Evolutionary conservation across 306 rosid genomes (phyloP).

Genomic region (Arachis stenosperma): DNA sequence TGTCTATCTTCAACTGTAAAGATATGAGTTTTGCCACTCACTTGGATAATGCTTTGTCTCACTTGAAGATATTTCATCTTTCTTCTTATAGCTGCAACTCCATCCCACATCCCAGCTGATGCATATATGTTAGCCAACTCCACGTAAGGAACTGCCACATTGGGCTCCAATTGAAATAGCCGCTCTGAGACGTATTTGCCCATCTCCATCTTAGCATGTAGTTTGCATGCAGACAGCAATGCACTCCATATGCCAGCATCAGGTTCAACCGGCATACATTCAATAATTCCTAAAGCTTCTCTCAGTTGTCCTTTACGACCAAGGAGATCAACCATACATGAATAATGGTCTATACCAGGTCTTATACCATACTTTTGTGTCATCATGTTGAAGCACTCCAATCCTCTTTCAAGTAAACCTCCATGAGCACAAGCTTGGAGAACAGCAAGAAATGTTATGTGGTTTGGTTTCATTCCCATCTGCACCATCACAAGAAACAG

Average conservation of each 20-base stretch:
- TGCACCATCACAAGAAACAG: slow-evolving; percentile 55
- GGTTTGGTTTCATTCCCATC: slow-evolving; percentile 60
- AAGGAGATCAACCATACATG: slow-evolving; percentile 67
- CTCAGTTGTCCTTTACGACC: slow-evolving; percentile 58
- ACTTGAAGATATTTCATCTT: slow-evolving; percentile 59
- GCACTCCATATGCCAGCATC: slow-evolving; percentile 74
- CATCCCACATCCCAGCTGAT: slow-evolving; percentile 66
- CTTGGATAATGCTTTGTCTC: slow-evolving; percentile 63
- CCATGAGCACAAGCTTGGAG: slow-evolving; percentile 80
- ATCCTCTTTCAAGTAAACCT: slow-evolving; percentile 69
- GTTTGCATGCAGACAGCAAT: slow-evolving; percentile 69
- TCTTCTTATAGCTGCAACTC: slow-evolving; percentile 60
- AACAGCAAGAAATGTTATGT: slow-evolving; percentile 67
- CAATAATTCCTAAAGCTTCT: slow-evolving; percentile 65
- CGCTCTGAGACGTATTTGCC: slow-evolving; percentile 48
- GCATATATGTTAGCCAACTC: slow-evolving; percentile 79
- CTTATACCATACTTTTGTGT: slow-evolving; percentile 41
- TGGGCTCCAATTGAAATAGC: slow-evolving; percentile 60
- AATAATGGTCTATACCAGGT: slow-evolving; percentile 73
- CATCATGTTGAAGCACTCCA: slow-evolving; percentile 60
- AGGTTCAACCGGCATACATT: slow-evolving; percentile 57
- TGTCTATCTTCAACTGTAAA: slow-evolving; percentile 67
- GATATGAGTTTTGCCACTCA: slow-evolving; percentile 48
- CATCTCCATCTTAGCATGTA: slow-evolving; percentile 52
- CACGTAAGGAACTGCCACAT: slow-evolving; percentile 54